Conservation (phyloP, 2,329 filamentous ascomycete species). For the Aspergillus viridinutans region DNA sequence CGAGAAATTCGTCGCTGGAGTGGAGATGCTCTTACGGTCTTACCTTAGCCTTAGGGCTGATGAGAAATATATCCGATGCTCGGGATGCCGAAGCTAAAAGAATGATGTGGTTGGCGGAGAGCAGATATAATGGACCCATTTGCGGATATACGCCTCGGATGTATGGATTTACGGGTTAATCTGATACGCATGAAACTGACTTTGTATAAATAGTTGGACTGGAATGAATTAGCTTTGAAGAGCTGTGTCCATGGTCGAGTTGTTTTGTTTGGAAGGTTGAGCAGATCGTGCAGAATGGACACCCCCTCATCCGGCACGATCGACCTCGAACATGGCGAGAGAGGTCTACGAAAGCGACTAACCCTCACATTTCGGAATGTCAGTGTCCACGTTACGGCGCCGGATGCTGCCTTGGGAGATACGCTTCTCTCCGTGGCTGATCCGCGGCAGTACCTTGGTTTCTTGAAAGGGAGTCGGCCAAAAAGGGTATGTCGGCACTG, state of each 20-base stretch:
- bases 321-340: constrained; percentile 22
- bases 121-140: background rate
- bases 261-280: background rate
- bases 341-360: constrained; percentile 25
- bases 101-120: background rate
- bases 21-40: no score
- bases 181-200: constrained; percentile 1
- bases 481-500: constrained; percentile 23
- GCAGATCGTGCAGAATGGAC: constrained; percentile 15
- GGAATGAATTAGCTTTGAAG: no score
- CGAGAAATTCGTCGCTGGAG: no score
- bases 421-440: constrained; percentile 32
- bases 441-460: constrained; percentile 23
- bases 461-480: constrained; percentile 16
- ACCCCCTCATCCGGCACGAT: constrained; percentile 25
- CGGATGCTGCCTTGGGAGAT: constrained; percentile 33
- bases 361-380: constrained; percentile 35
- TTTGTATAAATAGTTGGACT: constrained; percentile 11
- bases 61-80: background rate
- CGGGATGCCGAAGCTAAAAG: background rate
- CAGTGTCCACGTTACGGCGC: constrained; percentile 32
- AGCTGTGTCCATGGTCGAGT: no score
- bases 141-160: constrained; percentile 4
- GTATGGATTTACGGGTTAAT: constrained; percentile 17
- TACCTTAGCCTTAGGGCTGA: background rate